phyloP scores from a whole-genome alignment of 495 filamentous ascomycete genomes.

The Tuber microsphaerosporum region DNA sequence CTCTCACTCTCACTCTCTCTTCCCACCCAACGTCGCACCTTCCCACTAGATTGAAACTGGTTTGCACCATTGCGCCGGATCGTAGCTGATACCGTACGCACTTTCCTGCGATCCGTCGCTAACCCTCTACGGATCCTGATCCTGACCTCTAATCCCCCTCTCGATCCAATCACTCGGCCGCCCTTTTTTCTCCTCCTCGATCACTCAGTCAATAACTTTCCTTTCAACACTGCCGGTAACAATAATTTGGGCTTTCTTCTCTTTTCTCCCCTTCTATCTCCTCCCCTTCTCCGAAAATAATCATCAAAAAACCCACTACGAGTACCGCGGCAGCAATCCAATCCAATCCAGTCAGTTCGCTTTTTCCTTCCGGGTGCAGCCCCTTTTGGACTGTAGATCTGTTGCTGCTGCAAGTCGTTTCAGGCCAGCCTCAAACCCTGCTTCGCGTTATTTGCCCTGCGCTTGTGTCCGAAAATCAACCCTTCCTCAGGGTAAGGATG shows the following conservation, averaged over 20 bases:
- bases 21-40: conserved; percentile 13
- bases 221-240: neutral
- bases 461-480: conserved; percentile 4
- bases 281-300: neutral
- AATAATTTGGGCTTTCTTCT: neutral
- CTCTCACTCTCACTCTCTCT: conserved; percentile 7
- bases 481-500: neutral
- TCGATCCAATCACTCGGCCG: conserved; percentile 1
- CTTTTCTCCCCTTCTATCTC: neutral
- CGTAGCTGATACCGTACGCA: neutral
- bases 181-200: neutral
- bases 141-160: neutral
- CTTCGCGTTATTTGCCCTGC: conserved; percentile 3
- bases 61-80: neutral
- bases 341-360: neutral
- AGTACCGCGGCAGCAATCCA: neutral
- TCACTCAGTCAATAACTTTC: neutral
- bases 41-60: neutral
- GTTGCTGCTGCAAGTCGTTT: conserved; percentile 4
- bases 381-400: neutral
- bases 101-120: conserved; percentile 3
- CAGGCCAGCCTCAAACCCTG: conserved; percentile 4
- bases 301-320: neutral
- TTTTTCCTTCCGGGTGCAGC: neutral
- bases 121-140: neutral